Percentiles rank a stretch among this genome's conserved stretches.
phyloP scores from a whole-genome alignment of 148 eudicot genomes.

The Cornus kousa region DNA sequence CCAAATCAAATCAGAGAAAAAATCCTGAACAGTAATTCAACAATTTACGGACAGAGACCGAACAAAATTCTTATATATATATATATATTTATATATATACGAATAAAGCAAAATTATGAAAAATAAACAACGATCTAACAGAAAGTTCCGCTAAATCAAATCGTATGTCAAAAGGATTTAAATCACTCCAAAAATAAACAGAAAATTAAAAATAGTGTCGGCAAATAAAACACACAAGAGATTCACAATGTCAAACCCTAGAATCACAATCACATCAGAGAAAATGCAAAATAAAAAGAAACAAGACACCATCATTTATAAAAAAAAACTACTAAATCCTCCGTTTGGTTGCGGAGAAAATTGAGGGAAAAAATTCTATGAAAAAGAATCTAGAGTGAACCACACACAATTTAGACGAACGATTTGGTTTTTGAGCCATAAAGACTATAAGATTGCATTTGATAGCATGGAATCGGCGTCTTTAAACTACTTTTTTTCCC shows the following conservation, averaged over 20 bases:
- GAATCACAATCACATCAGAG: not conserved
- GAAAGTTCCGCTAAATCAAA: not conserved
- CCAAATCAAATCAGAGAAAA: too few species aligned
- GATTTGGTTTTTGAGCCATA: not conserved
- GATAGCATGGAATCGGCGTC: too few species aligned
- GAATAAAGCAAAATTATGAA: not conserved
- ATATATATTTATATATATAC: too few species aligned
- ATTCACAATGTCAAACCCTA: not conserved
- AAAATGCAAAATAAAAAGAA: too few species aligned
- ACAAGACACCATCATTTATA: not conserved
- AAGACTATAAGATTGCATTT: too few species aligned
- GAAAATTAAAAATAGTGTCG: not conserved
- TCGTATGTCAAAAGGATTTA: not conserved
- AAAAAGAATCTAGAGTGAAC: not conserved
- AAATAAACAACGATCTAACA: not conserved
- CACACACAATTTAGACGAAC: not conserved
- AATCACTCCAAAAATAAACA: not conserved
- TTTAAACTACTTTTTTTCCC: too few species aligned
- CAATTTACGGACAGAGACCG: not conserved
- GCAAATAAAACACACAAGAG: not conserved
- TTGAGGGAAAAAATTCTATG: not conserved
- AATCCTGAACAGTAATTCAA: not conserved
- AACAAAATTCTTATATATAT: too few species aligned
- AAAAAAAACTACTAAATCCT: not conserved
- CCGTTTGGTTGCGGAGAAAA: not conserved